These are phyloP conservation scores for Aspergillus quadrilineatus DNA, from an alignment of 2,329 filamentous ascomycete species.

Conservation along the genomic window DNA sequence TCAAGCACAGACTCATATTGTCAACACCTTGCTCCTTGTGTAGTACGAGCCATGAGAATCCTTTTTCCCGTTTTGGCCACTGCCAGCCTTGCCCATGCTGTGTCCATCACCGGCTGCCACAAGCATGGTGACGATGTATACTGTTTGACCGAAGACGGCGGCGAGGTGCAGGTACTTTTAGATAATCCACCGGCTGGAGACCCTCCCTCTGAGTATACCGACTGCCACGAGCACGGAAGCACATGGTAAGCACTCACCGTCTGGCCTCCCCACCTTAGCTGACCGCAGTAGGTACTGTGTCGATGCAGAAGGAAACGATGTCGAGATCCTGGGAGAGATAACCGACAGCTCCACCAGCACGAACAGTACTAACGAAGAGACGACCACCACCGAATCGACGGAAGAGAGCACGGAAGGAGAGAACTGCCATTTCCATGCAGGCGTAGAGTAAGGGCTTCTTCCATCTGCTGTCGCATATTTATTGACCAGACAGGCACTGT, in stretches of 20 bases:
- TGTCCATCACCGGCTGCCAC: constrained; percentile 56
- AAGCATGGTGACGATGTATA: constrained; percentile 42
- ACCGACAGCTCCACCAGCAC: constrained; percentile 22
- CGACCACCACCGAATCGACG: constrained; percentile 8
- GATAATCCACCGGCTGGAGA: constrained; percentile 56
- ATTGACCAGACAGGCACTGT: constrained; percentile 24
- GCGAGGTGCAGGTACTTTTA: constrained; percentile 38
- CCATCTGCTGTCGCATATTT: background rate
- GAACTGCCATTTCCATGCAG: constrained; percentile 72
- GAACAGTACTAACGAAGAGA: constrained; percentile 18
- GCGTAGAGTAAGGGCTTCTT: constrained; percentile 62
- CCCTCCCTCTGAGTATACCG: constrained; percentile 62
- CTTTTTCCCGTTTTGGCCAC: constrained; percentile 8
- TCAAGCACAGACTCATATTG: background rate
- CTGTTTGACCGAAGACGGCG: constrained; percentile 36
- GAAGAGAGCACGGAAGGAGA: constrained; percentile 25
- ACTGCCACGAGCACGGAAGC: constrained; percentile 61
- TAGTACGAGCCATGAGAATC: constrained; percentile 6
- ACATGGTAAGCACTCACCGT: constrained; percentile 48
- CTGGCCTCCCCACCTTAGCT: background rate
- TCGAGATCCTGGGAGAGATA: constrained; percentile 52
- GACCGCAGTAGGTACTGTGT: constrained; percentile 57
- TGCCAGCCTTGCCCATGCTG: constrained; percentile 25
- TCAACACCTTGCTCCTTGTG: background rate
- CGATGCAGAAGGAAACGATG: constrained; percentile 59